Conservation (phyloP, 1,284 basidiomycete genomes). For the Trametes sp. region DNA sequence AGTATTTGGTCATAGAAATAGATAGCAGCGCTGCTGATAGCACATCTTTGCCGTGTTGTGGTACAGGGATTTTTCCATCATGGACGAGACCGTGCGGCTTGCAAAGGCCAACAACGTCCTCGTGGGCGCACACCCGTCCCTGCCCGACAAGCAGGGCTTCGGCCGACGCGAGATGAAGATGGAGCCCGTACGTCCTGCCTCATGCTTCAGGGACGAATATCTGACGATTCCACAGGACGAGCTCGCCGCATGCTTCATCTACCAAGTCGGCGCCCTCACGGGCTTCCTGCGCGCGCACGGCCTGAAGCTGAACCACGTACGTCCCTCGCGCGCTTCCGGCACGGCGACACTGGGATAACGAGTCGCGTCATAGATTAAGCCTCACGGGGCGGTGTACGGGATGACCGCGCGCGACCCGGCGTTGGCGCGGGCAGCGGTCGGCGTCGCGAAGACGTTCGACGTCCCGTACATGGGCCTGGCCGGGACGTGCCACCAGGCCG, state of each 20-base stretch:
- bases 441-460: conserved; percentile 57
- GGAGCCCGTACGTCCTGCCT: conserved; percentile 50
- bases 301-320: conserved; percentile 57
- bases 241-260: conserved; percentile 62
- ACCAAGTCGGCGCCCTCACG: conserved; percentile 66
- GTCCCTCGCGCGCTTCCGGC: conserved; percentile 28
- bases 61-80: conserved; percentile 63
- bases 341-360: neutral
- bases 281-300: conserved; percentile 62
- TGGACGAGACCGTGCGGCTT: conserved; percentile 63
- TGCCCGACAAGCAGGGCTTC: conserved; percentile 70
- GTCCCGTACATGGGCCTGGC: conserved; percentile 67
- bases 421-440: conserved; percentile 58
- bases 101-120: conserved; percentile 60
- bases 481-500: conserved; percentile 63
- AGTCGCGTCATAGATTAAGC: conserved; percentile 48
- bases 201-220: neutral
- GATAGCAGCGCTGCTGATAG: too few relatives aligned
- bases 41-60: too few relatives aligned
- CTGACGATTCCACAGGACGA: conserved; percentile 51
- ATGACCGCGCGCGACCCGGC: conserved; percentile 59
- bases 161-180: conserved; percentile 69
- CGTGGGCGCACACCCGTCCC: conserved; percentile 68
- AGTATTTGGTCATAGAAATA: conserved; percentile 25
- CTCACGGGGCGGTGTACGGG: conserved; percentile 65